These are phyloP conservation scores for Aspergillus calidoustus DNA, from an alignment of 2,329 filamentous ascomycete genomes.

Conservation along the genomic window DNA sequence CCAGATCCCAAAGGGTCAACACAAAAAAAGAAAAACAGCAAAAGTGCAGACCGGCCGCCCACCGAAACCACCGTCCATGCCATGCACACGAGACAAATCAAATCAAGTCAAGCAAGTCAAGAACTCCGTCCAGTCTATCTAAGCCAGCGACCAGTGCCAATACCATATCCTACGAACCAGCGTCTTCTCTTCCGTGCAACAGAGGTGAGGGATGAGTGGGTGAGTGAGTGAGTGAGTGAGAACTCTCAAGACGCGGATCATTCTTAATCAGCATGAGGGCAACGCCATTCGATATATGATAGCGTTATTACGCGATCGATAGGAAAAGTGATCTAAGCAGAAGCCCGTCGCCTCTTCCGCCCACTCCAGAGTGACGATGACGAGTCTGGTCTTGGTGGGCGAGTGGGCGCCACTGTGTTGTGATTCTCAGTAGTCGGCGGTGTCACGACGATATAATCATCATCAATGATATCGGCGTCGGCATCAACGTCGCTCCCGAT, in stretches of 20 bases:
- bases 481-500: constrained; percentile 23
- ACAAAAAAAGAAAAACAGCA: neutral
- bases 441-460: neutral
- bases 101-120: neutral
- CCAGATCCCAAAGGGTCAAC: neutral
- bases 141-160: neutral
- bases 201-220: neutral
- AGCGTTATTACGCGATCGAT: neutral
- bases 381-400: neutral
- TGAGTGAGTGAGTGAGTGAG: neutral
- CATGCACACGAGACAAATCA: neutral
- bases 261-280: neutral
- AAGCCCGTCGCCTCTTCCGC: constrained; percentile 26
- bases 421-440: neutral
- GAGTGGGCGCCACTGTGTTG: neutral
- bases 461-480: neutral
- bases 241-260: neutral
- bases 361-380: neutral
- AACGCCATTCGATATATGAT: neutral
- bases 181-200: neutral
- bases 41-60: neutral
- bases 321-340: constrained; percentile 12
- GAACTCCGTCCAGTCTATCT: neutral
- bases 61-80: neutral
- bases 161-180: neutral